These are phyloP conservation scores for Reticulascus tulasneorum DNA, from an alignment of 2,329 filamentous ascomycete species.

Conservation along the genomic window DNA sequence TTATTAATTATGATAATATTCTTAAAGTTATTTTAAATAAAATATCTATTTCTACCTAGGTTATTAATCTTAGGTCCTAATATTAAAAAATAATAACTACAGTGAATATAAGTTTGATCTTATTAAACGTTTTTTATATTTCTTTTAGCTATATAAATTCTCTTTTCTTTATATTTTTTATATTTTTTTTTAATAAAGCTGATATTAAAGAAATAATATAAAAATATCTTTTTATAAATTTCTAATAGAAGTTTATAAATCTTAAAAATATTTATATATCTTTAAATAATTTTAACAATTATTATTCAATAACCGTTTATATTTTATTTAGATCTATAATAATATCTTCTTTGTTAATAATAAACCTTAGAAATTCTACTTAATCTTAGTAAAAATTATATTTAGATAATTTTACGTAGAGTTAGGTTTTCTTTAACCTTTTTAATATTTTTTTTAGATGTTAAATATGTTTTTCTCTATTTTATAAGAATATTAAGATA, in stretches of 20 bases:
- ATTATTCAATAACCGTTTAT: neutral
- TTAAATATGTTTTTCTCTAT: neutral
- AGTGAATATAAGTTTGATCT: neutral
- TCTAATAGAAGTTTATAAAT: neutral
- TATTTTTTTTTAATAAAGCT: neutral
- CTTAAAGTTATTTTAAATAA: neutral
- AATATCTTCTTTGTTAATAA: neutral
- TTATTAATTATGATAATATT: conserved; percentile 2
- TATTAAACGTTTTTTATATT: neutral
- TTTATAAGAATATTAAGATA: neutral
- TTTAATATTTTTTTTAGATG: neutral
- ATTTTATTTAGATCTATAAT: neutral
- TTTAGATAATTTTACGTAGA: neutral
- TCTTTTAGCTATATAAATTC: neutral
- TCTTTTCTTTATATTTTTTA: conserved; percentile 1
- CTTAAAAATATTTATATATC: neutral
- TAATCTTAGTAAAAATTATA: neutral
- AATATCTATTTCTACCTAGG: neutral
- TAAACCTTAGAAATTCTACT: neutral
- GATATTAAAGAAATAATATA: neutral
- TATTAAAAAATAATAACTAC: conserved; percentile 4
- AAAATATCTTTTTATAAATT: neutral
- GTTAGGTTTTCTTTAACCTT: neutral
- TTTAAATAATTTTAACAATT: conserved; percentile 1
- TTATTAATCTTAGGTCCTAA: neutral